Evolutionary conservation across 768 basidiomycete species (phyloP).

Genomic region (Rhodotorula toruloides): DNA sequence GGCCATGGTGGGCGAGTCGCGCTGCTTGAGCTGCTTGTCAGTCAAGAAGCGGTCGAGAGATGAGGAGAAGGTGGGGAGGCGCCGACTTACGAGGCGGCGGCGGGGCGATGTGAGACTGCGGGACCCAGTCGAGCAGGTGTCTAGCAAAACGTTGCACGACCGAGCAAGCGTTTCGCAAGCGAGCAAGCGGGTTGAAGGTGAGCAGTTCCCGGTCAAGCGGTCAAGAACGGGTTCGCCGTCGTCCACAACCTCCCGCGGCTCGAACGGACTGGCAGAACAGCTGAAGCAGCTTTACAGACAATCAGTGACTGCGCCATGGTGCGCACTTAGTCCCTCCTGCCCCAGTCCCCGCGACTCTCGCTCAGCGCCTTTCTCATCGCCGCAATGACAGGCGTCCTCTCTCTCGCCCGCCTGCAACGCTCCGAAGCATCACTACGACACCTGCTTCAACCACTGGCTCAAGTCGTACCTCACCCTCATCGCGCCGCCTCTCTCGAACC

Average conservation of each 20-base stretch:
- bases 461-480: slow-evolving; percentile 87
- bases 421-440: slow-evolving; percentile 80
- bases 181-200: too few species aligned
- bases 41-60: too few species aligned
- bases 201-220: too few species aligned
- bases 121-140: too few species aligned
- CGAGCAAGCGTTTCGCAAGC: too few species aligned
- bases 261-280: not conserved
- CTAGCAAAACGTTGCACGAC: too few species aligned
- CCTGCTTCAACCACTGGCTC: slow-evolving; percentile 97
- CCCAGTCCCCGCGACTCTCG: not conserved
- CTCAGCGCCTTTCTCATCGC: not conserved
- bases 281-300: not conserved
- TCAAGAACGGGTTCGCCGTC: not conserved
- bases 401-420: slow-evolving; percentile 80
- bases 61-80: not conserved
- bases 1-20: too few species aligned
- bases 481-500: slow-evolving; percentile 49
- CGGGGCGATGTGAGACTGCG: too few species aligned
- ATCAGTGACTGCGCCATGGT: slow-evolving; percentile 12
- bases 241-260: not conserved
- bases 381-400: slow-evolving; percentile 49
- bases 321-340: not conserved
- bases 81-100: not conserved
- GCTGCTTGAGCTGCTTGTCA: too few species aligned